These are phyloP conservation scores for Pochonia chlamydosporia DNA, from an alignment of 2,329 filamentous ascomycete genomes.

Conservation along the genomic window DNA sequence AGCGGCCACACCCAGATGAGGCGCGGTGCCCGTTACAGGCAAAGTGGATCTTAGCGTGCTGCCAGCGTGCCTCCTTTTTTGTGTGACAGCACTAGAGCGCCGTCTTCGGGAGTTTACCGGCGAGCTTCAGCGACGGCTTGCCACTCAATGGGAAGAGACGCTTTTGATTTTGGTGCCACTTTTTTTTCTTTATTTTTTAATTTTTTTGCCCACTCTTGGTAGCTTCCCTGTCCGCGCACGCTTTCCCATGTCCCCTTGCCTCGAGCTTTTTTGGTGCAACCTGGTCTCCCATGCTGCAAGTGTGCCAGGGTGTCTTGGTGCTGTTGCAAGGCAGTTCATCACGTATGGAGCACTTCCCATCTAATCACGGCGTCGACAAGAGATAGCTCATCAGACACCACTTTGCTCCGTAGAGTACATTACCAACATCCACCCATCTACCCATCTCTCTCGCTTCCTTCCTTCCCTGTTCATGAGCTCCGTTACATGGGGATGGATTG, in stretches of 20 bases:
- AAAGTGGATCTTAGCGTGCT: not conserved
- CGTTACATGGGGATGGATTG: not conserved
- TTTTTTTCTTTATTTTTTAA: not conserved
- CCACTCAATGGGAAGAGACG: not conserved
- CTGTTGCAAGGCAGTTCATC: too few species aligned
- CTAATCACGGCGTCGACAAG: not conserved
- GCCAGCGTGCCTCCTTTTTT: not conserved
- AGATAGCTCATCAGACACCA: not conserved
- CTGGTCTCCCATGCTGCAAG: not conserved
- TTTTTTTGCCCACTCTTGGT: not conserved
- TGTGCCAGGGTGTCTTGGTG: not conserved
- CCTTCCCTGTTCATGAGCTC: not conserved
- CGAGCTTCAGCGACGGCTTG: not conserved
- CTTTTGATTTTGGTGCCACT: not conserved
- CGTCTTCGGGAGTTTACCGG: constrained; percentile 1
- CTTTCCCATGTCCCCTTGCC: constrained; percentile 2
- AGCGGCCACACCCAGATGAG: not conserved
- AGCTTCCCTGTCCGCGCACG: not conserved
- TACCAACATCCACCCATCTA: too few species aligned
- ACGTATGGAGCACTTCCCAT: too few species aligned
- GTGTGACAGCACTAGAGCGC: not conserved
- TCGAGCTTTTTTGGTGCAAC: not conserved
- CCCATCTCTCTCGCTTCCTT: not conserved
- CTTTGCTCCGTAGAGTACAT: not conserved
- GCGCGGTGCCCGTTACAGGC: not conserved